Evolutionary conservation across 2,329 filamentous ascomycete species (phyloP), one percentile per base, ranked within the genome.

Genomic region (Pestalotiopsis sp.): DNA sequence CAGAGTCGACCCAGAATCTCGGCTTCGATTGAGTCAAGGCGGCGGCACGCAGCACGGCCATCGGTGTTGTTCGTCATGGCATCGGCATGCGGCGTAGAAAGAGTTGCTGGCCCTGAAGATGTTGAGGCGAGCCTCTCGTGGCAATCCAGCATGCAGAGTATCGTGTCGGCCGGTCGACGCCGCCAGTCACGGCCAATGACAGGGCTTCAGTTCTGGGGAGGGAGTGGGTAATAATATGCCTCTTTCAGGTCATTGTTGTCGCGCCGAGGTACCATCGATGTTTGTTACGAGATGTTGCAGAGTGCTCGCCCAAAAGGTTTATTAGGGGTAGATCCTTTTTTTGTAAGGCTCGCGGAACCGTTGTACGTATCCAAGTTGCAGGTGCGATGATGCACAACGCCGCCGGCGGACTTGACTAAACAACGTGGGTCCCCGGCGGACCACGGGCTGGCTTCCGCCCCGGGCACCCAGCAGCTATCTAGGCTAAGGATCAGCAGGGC

Each of bases 1-100:
- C 89, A 91, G 39, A 91, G 83, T 12, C 86, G 86, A 64, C 85
- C 84, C 23, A 90, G 77, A 64, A 90, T 75, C 68, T 88, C 86
- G 38, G 80, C 74, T 36, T 87, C 85, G 65, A 76, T 74, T 68
- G 72, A 70, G 73, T 74, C 71, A 74, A 76, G 75, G 72, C 74
- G 73, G 69, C 72, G 74, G 73, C 76, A 75, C 68, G 78, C 78
- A 71, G 72, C 76, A 74, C 77, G 76, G 75, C 79, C 78, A 72
- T 74, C 73, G 57, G 79, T 76, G 75, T 86, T 84, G 78, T 80
- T 82, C 79, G 84, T 85, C 85, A 87, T 87, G 79, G 79, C 83
- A 85, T 82, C 69, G 25, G 69, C 70, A 65, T 69, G 70, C 45
- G 65, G 65, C 13, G 20, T 20, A 61, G n/a, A 2, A 20, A n/a